Base-by-base conservation (phyloP, 768 basidiomycete species). In the Crepidotus variabilis region DNA sequence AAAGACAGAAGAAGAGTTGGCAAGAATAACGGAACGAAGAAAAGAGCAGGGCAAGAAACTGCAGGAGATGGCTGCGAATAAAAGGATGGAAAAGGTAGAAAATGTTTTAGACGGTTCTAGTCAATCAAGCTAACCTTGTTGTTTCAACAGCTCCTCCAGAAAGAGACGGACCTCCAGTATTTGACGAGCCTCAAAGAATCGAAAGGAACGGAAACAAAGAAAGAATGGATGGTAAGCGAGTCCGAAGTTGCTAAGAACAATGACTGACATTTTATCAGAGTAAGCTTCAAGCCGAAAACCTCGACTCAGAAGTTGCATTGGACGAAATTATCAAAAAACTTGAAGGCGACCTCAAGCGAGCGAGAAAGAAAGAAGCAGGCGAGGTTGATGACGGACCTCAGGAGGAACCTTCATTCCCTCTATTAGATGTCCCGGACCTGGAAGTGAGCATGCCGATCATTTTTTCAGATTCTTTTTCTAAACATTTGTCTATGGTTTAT, bases 1-100 rank as follows among this genome's bases (percentile, higher is more conserved):
- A 69, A 97, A 95, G 72, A 88, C 91, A 0, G 92, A 95, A 60
- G 96, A 98, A 63, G 94, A 98, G 65, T 69, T 97, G 0, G 82
- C 85, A 3, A 79, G 84, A 34, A 80, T 86, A 35, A 76, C 87
- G 1, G 94, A 98, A 70, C 87, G 84, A 69, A 74, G 89, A 54
- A 86, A 81, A 66, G 95, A 98, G 70, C 90, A 94, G 64, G 94
- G 93, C 0, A 80, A 83, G 54, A 86, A 92, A 65, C 69, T 99
- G 51, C 95, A 97, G 71, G 95, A 98, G 69, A 82, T 95, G 62
- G 92, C 94, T 23, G 88, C 90, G 0, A 92, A 87, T 68, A 86
- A 86, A 52, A 74, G 96, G 23, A 74, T 82, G 64, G 95, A 98
- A 63, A 98, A 96, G 80, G 92, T 91, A 24, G 13, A 28, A 8